These are phyloP conservation scores for Adansonia grandidieri DNA, from an alignment of 441 rosid species.

Conservation along the genomic window DNA sequence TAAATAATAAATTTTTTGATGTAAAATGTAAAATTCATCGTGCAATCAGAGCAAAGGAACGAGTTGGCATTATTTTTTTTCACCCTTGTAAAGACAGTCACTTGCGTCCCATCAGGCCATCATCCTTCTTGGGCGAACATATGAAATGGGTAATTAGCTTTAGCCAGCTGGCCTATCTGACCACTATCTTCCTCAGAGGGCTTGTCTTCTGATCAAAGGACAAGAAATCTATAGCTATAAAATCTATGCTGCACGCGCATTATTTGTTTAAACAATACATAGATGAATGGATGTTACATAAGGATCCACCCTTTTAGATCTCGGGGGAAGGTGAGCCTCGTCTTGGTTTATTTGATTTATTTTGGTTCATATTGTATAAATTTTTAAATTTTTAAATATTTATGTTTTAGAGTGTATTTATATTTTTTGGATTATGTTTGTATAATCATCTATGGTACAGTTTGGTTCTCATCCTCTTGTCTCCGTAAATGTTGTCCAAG, in stretches of 20 bases:
- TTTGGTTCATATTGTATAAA: no score
- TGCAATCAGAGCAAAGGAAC: conserved; percentile 23
- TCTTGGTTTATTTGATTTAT: no score
- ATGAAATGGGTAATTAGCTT: neutral
- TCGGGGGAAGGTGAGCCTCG: neutral
- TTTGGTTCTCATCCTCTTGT: neutral
- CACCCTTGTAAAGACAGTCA: neutral
- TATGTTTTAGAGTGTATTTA: no score
- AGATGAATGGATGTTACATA: neutral
- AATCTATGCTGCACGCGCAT: conserved; percentile 18
- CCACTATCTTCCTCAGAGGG: conserved; percentile 16
- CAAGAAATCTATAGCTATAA: conserved; percentile 21
- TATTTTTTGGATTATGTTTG: no score
- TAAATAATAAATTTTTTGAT: conserved; percentile 24
- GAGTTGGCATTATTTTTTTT: conserved; percentile 17
- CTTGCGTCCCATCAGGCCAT: neutral
- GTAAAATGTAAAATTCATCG: conserved; percentile 9
- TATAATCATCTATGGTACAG: no score
- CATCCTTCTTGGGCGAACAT: neutral
- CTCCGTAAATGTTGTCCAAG: conserved; percentile 18
- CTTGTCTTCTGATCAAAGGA: conserved; percentile 33
- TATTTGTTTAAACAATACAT: conserved; percentile 9
- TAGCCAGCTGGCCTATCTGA: conserved; percentile 33
- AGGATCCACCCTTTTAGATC: conserved; percentile 15
- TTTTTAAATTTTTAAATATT: no score